Base-by-base conservation (phyloP, 129 eudicot species). In the Artemisia tridentata region DNA sequence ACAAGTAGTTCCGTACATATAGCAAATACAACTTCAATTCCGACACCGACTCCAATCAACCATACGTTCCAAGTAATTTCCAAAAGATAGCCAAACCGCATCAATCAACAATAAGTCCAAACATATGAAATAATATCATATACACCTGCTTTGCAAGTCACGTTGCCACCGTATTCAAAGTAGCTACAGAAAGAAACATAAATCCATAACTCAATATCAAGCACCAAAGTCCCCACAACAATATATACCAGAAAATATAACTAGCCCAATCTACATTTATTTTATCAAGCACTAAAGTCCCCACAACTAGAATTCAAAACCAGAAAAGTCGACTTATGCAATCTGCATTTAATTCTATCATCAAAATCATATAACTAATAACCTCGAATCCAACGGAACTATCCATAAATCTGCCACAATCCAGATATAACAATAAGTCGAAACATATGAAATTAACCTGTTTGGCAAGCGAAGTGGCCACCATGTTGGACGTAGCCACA, bases 141-240 rank as follows among this genome's bases (percentile, higher is more conserved):
- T 3, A 27, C 31, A 92, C 96, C 96, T 89, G 83, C 77, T 81
- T 84, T 13, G 96, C 90, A 45, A 92, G 95, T 57, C 95, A 75
- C 62, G 96, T 92, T 45, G 98, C 98, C 63, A 92, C 95, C 86
- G 89, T 71, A 82, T 92, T 87, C 15, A 96, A 92, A 50, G 98
- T 92, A 48, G 98, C 96, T 25, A 92, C 84, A 9, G 98, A 86
- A 16, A 92, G 96, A 76, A 92, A 92, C 98, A 92, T 92, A 72
- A 92, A 92, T 53, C 78, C 84, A 55, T 89, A 92, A 71, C 96
- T 81, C 76, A 86, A 56, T 13, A 20, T 20, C 0, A 18, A 21
- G 34, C 63, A 57, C 63, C 63, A 57, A 21, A 20, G 27, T 57
- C 12, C n/a, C 63, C 63, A 21, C 23, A 57, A 21, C 23, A 27